phyloP scores from a whole-genome alignment of 2,329 filamentous ascomycete species.

The Tolypocladium cylindrosporum region DNA sequence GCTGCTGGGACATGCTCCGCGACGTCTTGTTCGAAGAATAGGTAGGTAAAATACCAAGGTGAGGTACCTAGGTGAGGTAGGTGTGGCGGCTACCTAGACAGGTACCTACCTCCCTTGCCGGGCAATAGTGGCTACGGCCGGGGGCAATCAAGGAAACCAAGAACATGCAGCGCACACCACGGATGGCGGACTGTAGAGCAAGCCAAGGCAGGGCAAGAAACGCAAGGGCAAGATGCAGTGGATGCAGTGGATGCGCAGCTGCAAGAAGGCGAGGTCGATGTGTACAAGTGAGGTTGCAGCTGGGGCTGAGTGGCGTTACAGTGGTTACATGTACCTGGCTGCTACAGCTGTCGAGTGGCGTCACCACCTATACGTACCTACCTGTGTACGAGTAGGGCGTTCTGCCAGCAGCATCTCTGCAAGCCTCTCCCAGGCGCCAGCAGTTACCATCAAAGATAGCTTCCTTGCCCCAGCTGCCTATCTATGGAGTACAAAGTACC shows the following conservation, averaged over 20 bases:
- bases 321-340: background rate
- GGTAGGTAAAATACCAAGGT: background rate
- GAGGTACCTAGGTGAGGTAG: background rate
- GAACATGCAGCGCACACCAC: background rate
- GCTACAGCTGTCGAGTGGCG: background rate
- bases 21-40: background rate
- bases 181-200: background rate
- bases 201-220: background rate
- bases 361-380: background rate
- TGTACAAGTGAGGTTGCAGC: background rate
- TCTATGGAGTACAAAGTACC: background rate
- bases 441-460: background rate
- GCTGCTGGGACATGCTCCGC: constrained; percentile 6
- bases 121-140: background rate
- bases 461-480: background rate
- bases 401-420: background rate
- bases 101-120: background rate
- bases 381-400: no score
- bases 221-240: background rate
- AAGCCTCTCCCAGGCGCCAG: background rate
- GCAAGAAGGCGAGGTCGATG: background rate
- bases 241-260: background rate
- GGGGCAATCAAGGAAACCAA: background rate
- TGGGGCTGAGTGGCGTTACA: background rate
- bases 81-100: background rate